phyloP scores from a whole-genome alignment of 768 basidiomycete species.

The Paxillus ammoniavirescens region DNA sequence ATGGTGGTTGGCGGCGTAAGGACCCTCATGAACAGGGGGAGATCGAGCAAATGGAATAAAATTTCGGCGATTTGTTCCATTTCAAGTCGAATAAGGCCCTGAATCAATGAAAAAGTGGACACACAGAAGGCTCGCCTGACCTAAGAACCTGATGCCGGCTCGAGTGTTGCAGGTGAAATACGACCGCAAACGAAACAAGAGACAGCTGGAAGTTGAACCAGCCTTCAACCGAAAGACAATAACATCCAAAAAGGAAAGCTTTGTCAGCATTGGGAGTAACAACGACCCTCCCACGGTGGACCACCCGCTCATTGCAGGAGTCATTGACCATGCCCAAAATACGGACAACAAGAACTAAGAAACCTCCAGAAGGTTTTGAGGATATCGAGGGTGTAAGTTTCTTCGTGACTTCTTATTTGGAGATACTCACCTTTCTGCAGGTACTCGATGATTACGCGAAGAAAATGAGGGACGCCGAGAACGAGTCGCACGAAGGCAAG shows the following conservation, averaged over 20 bases:
- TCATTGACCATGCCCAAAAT: conserved; percentile 83
- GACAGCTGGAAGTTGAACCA: neutral
- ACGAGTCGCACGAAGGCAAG: conserved; percentile 98
- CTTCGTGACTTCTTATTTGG: neutral
- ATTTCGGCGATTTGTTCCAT: neutral
- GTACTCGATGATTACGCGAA: conserved; percentile 97
- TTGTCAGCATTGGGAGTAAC: conserved; percentile 10
- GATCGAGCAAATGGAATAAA: neutral
- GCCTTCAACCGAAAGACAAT: conserved; percentile 1
- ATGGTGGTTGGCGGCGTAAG: neutral
- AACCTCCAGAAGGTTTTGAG: conserved; percentile 93
- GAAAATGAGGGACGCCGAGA: conserved; percentile 99
- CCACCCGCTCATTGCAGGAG: neutral
- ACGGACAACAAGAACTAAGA: conserved; percentile 87
- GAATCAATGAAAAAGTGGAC: neutral
- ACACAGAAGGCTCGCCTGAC: neutral
- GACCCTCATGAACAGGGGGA: neutral
- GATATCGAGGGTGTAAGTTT: conserved; percentile 77
- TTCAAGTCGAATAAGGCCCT: neutral
- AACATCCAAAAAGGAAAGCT: conserved; percentile 7
- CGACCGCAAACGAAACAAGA: conserved; percentile 5
- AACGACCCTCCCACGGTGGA: conserved; percentile 17
- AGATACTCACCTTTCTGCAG: conserved; percentile 37
- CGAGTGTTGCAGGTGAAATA: neutral
- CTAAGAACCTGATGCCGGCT: neutral